Evolutionary conservation across 2,329 filamentous ascomycete genomes (phyloP).

Genomic region (Triangularia setosa): DNA sequence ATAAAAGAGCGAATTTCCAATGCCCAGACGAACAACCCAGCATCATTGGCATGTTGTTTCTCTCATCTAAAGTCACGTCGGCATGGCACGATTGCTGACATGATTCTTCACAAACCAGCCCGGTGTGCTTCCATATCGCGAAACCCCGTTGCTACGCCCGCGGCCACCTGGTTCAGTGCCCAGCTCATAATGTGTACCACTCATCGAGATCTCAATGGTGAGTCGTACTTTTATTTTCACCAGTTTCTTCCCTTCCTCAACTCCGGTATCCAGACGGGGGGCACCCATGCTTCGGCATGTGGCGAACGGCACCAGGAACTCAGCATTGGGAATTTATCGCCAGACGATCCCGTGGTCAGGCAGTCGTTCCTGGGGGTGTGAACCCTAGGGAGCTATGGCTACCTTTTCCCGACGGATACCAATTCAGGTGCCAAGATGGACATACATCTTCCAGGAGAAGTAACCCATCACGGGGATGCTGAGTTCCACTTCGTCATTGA

Average conservation of each 20-base stretch:
- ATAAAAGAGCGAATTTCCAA: not conserved
- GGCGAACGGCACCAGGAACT: not conserved
- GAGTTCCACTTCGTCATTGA: not conserved
- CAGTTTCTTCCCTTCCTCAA: not conserved
- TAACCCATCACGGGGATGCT: not conserved
- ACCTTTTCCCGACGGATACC: no score
- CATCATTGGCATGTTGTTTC: conserved; percentile 11
- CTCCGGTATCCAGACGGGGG: not conserved
- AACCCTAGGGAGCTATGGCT: no score
- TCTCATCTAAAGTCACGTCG: not conserved
- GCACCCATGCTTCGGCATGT: not conserved
- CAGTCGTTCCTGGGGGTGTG: not conserved
- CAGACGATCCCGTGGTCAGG: not conserved
- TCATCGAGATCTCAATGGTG: conserved; percentile 9
- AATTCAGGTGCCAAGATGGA: no score
- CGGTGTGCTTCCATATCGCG: conserved; percentile 10
- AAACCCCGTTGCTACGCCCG: conserved; percentile 12
- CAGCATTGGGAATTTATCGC: not conserved
- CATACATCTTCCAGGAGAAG: no score
- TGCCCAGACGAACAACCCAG: conserved; percentile 5
- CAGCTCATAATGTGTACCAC: conserved; percentile 10
- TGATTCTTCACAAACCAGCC: not conserved
- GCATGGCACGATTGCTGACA: not conserved
- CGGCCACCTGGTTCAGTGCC: conserved; percentile 8
- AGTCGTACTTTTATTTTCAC: not conserved